Percentiles rank a stretch among this genome's conserved stretches.
phyloP scores from a whole-genome alignment of 2,329 filamentous ascomycete species.

The Paecilomyces sp. region DNA sequence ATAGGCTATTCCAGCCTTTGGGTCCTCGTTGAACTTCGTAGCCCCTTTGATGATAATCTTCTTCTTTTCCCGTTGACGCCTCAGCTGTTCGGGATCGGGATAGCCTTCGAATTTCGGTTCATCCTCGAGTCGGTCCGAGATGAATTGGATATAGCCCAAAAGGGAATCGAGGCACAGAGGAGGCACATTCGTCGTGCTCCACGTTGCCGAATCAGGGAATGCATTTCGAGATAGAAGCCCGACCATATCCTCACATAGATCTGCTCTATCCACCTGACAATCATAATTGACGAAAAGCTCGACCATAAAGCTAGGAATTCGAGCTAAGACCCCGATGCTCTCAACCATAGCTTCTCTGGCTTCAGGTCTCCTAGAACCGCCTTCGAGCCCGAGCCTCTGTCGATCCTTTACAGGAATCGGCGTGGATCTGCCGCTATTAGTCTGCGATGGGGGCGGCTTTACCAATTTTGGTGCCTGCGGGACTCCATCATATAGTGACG shows the following conservation, averaged over 20 bases:
- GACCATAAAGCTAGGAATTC: slow-evolving; percentile 90
- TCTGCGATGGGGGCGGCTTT: slow-evolving; percentile 68
- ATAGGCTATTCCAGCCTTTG: slow-evolving; percentile 81
- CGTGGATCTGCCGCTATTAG: slow-evolving; percentile 73
- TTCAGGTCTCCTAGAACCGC: slow-evolving; percentile 85
- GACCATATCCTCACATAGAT: slow-evolving; percentile 92
- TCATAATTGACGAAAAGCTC: slow-evolving; percentile 98
- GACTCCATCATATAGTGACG: slow-evolving; percentile 84
- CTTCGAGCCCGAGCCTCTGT: slow-evolving; percentile 86
- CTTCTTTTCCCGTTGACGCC: slow-evolving; percentile 70
- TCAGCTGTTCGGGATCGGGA: slow-evolving; percentile 58
- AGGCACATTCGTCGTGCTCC: slow-evolving; percentile 97
- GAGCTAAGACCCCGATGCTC: slow-evolving; percentile 80
- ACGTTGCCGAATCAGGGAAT: slow-evolving; percentile 92
- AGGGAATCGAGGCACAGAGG: slow-evolving; percentile 89
- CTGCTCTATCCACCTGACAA: slow-evolving; percentile 82
- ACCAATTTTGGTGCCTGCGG: slow-evolving; percentile 83
- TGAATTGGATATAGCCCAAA: slow-evolving; percentile 82
- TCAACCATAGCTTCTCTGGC: slow-evolving; percentile 98
- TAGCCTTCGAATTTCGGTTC: slow-evolving; percentile 57
- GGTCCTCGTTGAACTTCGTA: slow-evolving; percentile 89
- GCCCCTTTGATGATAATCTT: slow-evolving; percentile 82
- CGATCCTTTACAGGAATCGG: slow-evolving; percentile 88
- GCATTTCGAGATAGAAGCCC: slow-evolving; percentile 89
- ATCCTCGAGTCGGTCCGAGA: slow-evolving; percentile 77